Percentiles rank a stretch among this genome's conserved stretches.
Evolutionary conservation across 2,329 filamentous ascomycete genomes (phyloP).

Genomic region (Pestalotiopsis sp.): DNA sequence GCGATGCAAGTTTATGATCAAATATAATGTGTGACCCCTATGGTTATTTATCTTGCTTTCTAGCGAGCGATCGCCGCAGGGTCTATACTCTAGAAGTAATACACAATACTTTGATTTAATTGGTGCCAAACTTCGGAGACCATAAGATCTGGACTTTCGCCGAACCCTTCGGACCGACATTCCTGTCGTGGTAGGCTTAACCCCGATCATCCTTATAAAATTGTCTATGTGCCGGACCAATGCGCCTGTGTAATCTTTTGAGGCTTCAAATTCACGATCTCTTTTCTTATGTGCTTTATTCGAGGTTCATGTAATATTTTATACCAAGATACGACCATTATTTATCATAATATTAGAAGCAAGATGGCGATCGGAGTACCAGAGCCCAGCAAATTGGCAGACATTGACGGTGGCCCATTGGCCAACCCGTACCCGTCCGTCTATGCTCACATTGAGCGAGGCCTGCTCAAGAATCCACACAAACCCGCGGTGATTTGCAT

Average conservation of each 20-base stretch:
- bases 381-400: neutral
- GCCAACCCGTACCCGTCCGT: neutral
- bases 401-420: neutral
- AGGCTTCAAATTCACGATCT: too few relatives aligned
- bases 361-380: neutral
- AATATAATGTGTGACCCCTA: too few relatives aligned
- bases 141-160: neutral
- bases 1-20: too few relatives aligned
- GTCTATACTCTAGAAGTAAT: neutral
- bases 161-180: neutral
- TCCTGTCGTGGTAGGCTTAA: too few relatives aligned
- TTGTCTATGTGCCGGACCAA: too few relatives aligned
- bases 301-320: too few relatives aligned
- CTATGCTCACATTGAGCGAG: neutral
- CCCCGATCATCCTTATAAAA: too few relatives aligned
- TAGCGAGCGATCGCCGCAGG: too few relatives aligned
- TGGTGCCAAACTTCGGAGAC: neutral
- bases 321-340: too few relatives aligned
- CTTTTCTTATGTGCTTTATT: too few relatives aligned
- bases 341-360: neutral
- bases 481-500: neutral
- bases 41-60: too few relatives aligned
- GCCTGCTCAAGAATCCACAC: neutral
- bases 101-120: neutral
- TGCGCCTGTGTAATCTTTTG: too few relatives aligned